Conservation (phyloP, 257 asterid genomes). For the Nicotiana benthamiana region DNA sequence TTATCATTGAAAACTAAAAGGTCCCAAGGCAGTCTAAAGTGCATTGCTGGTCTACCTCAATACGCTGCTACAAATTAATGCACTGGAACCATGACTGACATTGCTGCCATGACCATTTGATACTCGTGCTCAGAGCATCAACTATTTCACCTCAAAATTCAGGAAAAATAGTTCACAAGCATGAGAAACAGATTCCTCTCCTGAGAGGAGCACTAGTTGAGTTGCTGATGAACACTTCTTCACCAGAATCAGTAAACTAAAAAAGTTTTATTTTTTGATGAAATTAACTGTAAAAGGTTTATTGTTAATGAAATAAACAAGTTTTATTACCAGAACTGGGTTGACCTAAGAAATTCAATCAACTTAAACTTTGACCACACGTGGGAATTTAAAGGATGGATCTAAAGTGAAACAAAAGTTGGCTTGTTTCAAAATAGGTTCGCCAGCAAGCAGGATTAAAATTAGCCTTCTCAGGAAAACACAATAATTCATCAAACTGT, state of each 20-base stretch:
- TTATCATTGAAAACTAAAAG: too few species aligned
- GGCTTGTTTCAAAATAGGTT: neutral
- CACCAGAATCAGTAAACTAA: neutral
- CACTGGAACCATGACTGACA: conserved; percentile 1
- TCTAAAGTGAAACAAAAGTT: neutral
- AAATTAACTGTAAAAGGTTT: neutral
- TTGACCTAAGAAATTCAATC: neutral
- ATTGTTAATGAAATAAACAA: neutral
- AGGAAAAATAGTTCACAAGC: too few species aligned
- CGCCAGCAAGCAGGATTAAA: neutral
- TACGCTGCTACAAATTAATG: neutral
- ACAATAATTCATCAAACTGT: neutral
- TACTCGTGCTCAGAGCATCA: conserved; percentile 1
- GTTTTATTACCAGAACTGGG: neutral
- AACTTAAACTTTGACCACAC: neutral
- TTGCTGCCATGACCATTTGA: neutral
- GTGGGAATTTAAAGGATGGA: neutral
- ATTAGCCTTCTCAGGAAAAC: neutral
- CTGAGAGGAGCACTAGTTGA: too few species aligned
- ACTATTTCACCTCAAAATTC: conserved; percentile 1
- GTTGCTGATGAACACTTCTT: too few species aligned
- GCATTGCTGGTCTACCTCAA: neutral
- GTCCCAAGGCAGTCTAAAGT: too few species aligned
- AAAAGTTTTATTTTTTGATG: neutral
- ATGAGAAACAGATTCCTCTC: too few species aligned